Evolutionary conservation across 1,284 basidiomycete genomes (phyloP), one percentile per base, ranked within the genome.

Genomic region (Bjerkandera adusta): DNA sequence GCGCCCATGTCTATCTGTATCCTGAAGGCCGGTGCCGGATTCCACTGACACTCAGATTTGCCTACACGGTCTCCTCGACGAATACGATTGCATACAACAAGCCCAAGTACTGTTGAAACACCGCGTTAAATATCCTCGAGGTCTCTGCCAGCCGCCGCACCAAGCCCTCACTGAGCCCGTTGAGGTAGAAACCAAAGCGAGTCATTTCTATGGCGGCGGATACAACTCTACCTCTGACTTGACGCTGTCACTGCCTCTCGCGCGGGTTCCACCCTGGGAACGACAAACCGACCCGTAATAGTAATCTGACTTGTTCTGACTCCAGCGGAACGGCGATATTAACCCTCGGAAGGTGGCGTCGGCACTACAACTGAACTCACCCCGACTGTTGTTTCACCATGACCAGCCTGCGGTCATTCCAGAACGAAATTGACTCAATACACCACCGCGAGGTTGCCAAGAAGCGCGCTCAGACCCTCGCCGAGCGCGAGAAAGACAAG

Each of bases 361-460:
- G 20, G 26, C 21, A 29, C 7, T 22, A 16, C 38, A 16, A 21
- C 24, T n/a, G 16, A 8, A 20, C 3, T 39, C 22, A 11, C n/a
- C 15, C 38, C 12, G 26, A 10, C 41, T 13, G 24, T 27, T 20
- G 11, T 24, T 21, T 50, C 50, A 56, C 45, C 50, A 86, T 83
- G 82, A 76, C 83, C 25, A 78, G 72, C 47, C 67, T 89, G 59
- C 77, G 77, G 41, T 79, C 71, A 44, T 89, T 89, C 61, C 87
- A 89, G 63, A 74, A 66, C 57, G 85, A 88, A 65, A 89, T 89
- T 50, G 81, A 89, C 51, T 76, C 83, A 54, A 84, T 89, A 58
- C 78, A 79, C 47, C 68, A 75, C 53, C 76, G 79, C 41, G 83
- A 88, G 64, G 64, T 78, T 35, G 67, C 72, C 22, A 85, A 76